Conservation (phyloP, 768 basidiomycete genomes). For the Mrakia frigida region DNA sequence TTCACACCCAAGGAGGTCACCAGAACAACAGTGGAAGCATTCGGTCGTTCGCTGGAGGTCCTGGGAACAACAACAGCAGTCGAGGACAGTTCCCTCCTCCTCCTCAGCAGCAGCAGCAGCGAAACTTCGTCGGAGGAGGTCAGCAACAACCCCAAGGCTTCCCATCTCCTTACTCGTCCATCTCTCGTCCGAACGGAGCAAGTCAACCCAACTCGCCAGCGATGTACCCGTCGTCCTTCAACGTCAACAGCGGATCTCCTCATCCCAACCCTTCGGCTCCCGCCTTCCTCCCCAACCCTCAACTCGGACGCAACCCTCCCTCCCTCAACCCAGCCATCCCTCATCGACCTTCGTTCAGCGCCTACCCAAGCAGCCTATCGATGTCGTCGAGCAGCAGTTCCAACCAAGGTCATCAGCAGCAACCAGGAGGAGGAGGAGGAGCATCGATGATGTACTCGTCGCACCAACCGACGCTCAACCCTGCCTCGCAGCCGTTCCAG, state of each 20-base stretch:
- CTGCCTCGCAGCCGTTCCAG: constrained; percentile 16
- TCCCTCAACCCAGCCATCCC: not conserved
- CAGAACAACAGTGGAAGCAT: not conserved
- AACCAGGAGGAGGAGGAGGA: not conserved
- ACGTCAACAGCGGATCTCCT: not conserved
- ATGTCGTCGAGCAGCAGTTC: not conserved
- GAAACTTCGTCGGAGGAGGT: not conserved
- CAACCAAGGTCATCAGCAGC: constrained; percentile 1
- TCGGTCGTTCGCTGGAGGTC: not conserved
- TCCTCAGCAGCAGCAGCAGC: not conserved
- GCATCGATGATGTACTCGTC: constrained; percentile 4
- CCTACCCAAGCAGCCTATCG: not conserved
- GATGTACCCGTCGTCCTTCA: not conserved
- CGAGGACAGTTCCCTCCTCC: not conserved
- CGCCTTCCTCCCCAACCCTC: constrained; percentile 5
- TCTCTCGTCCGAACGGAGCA: constrained; percentile 3
- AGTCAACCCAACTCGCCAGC: constrained; percentile 4
- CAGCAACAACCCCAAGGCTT: not conserved
- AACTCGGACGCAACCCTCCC: not conserved
- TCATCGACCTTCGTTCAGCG: not conserved
- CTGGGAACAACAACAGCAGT: not conserved
- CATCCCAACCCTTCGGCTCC: constrained; percentile 11
- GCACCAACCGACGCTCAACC: constrained; percentile 1
- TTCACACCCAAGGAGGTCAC: not conserved
- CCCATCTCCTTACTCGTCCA: not conserved